These are phyloP conservation scores for Neurospora sp. DNA, from an alignment of 495 filamentous ascomycete genomes.

Conservation along the genomic window DNA sequence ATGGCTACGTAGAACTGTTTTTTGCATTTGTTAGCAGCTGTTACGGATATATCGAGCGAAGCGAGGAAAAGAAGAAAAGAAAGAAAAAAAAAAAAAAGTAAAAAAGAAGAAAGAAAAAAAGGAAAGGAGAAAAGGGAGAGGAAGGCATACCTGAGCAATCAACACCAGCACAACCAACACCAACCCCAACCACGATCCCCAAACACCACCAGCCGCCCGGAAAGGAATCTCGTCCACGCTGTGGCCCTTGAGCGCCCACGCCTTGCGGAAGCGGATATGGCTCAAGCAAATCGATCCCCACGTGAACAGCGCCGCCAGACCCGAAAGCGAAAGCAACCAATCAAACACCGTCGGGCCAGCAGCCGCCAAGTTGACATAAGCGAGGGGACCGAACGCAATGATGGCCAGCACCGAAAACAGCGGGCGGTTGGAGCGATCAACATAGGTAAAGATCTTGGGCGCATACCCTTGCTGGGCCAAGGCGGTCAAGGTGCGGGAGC, in stretches of 20 bases:
- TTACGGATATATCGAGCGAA: no score
- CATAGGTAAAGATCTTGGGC: slow-evolving; percentile 48
- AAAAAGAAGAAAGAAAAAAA: no score
- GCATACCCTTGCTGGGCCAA: slow-evolving; percentile 49
- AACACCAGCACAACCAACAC: slow-evolving; percentile 50
- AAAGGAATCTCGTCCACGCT: slow-evolving; percentile 63
- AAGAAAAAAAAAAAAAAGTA: no score
- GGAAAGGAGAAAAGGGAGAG: not conserved
- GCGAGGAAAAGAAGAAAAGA: no score
- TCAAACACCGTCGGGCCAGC: slow-evolving; percentile 42
- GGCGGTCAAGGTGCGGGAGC: slow-evolving; percentile 59
- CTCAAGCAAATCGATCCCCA: slow-evolving; percentile 67
- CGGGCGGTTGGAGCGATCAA: slow-evolving; percentile 51
- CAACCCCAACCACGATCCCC: slow-evolving; percentile 58
- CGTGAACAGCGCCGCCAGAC: slow-evolving; percentile 59
- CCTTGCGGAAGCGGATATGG: slow-evolving; percentile 54
- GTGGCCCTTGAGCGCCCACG: slow-evolving; percentile 55
- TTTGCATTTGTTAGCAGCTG: no score
- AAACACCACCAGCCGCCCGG: slow-evolving; percentile 53
- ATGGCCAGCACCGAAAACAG: slow-evolving; percentile 36
- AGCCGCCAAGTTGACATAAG: slow-evolving; percentile 44
- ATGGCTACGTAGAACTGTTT: slow-evolving; percentile 46
- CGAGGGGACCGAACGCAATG: slow-evolving; percentile 42
- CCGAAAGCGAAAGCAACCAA: slow-evolving; percentile 63
- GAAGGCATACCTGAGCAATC: slow-evolving; percentile 45